A percentile compares a stretch with the other conserved stretches of the same genome.
phyloP scores from a whole-genome alignment of 768 basidiomycete genomes.

The Phanerochaete sordida region DNA sequence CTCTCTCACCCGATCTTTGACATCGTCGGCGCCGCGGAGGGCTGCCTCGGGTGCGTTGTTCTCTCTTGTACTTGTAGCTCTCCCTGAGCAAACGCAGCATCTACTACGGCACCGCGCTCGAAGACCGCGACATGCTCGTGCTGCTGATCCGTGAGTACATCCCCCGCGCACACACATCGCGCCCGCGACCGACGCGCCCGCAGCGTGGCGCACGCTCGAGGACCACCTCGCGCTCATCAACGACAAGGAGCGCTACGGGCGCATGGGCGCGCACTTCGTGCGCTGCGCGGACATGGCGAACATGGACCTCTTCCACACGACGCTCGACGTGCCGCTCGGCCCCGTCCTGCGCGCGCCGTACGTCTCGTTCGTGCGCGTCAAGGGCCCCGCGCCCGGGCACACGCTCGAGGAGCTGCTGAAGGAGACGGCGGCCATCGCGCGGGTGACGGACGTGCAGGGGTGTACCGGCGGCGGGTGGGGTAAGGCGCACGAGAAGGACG shows the following conservation, averaged over 20 bases:
- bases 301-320: background rate
- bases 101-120: background rate
- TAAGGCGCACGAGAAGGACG: no score
- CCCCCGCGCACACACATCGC: no score
- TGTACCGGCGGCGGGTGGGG: no score
- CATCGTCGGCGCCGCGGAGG: background rate
- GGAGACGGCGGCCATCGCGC: no score
- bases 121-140: background rate
- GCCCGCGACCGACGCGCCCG: no score
- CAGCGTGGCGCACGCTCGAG: background rate
- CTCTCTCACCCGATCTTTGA: background rate
- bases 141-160: background rate
- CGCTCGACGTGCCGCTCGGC: background rate
- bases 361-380: background rate
- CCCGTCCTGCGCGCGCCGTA: background rate
- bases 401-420: no score
- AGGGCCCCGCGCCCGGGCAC: no score
- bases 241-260: background rate
- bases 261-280: background rate
- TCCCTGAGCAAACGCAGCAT: background rate
- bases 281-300: background rate
- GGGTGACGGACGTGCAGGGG: no score
- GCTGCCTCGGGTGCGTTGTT: background rate
- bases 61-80: background rate
- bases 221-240: background rate